phyloP scores from a whole-genome alignment of 164 flowering plant genomes.

The Kingdonia uniflora region DNA sequence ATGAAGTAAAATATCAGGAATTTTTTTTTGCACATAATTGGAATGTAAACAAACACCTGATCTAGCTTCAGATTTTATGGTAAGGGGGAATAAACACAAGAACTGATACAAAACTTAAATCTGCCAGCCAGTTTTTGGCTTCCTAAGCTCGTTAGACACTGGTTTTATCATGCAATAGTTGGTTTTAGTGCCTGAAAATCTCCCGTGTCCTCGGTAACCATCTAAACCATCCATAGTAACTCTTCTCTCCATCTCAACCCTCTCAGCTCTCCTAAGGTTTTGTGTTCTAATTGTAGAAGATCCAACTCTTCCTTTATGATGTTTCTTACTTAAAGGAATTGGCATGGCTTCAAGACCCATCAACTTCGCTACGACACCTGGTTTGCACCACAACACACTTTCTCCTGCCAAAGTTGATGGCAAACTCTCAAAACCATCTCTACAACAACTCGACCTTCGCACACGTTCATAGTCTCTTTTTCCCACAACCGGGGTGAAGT shows the following conservation, averaged over 20 bases:
- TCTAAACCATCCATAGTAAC: constrained; percentile 1
- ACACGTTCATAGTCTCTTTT: constrained; percentile 9
- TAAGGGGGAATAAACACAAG: too few relatives aligned
- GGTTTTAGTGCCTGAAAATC: background rate
- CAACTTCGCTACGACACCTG: constrained; percentile 77
- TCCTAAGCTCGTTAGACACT: too few relatives aligned
- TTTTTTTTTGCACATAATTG: too few relatives aligned
- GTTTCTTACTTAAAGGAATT: constrained; percentile 26
- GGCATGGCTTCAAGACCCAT: constrained; percentile 94
- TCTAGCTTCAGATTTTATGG: too few relatives aligned
- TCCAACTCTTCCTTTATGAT: constrained; percentile 15
- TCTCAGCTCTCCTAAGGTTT: constrained; percentile 31
- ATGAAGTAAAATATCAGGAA: too few relatives aligned
- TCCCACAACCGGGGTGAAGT: constrained; percentile 10
- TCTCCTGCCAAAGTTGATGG: constrained; percentile 52
- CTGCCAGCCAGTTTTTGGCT: too few relatives aligned
- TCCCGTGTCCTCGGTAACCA: background rate
- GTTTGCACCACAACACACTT: constrained; percentile 75
- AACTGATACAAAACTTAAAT: too few relatives aligned
- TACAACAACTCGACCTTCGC: constrained; percentile 27
- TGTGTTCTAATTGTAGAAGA: constrained; percentile 15
- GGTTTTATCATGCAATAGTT: background rate
- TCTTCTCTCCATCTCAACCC: constrained; percentile 27
- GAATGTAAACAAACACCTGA: too few relatives aligned
- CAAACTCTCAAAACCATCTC: constrained; percentile 15